Evolutionary conservation across 139 green algal genomes (phyloP), one percentile per base, ranked within the genome.

Genomic region (Gonium pectorale): DNA sequence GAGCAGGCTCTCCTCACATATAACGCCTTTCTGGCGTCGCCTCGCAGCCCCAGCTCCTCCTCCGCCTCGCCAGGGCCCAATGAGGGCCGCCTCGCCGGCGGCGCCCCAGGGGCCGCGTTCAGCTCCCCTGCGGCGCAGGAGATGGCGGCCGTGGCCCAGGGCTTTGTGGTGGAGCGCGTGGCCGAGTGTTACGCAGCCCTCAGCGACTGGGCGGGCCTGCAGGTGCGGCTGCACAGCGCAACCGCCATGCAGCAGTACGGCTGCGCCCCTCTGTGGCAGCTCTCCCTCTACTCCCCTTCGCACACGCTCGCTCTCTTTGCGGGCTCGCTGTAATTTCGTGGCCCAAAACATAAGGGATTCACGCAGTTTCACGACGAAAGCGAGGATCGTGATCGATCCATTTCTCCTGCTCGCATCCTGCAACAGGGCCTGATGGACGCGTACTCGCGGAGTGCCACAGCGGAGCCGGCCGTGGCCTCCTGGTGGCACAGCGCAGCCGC

Each of bases 151-250:
- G 51, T 60, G 67, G 52, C 51, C 44, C 86, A 86, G 43, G 72
- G 24, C 2, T 89, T 94, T 63, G 60, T 94, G 64, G 71, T 83
- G 35, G 88, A 90, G 68, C 85, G 91, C 17, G 73, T 85, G 46
- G 89, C 71, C 9, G 80, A 93, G 1, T 93, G 90, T 33, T 95
- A 95, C n/a, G 88, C 91, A 0, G 85, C 86, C 0, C 46, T 95
- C 33, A 77, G 77, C 0, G 91, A 96, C 80, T 94, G 91, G 86
- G 44, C 79, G 2, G 90, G 89, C 0, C 70, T 95, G 21, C 80
- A 90, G 75, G 75, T 82, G 15, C n/a, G 24, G 17, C 26, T 54
- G 22, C 33, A 49, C 2, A 24, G 46, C 15, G 46, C 46, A 54
- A 54, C 46, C 15, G 46, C 46, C 46, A 54, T 54, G 46, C 11